A percentile compares a stretch with the other conserved stretches of the same genome.
phyloP scores from a whole-genome alignment of 2,329 filamentous ascomycete species.

The Hirsutella thompsonii region DNA sequence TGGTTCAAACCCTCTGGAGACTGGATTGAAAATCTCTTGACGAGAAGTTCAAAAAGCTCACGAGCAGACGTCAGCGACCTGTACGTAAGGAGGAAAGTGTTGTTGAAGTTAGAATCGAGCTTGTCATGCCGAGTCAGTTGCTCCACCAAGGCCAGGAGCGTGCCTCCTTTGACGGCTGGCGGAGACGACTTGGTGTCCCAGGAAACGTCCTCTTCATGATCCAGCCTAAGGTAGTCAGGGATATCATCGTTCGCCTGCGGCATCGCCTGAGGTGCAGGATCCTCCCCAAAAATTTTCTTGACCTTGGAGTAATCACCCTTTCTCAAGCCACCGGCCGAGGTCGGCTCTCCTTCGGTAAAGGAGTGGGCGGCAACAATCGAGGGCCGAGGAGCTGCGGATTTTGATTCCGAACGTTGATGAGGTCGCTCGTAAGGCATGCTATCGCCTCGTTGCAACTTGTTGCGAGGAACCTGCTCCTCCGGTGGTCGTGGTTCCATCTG shows the following conservation, averaged over 20 bases:
- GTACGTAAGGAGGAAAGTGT: slow-evolving; percentile 94
- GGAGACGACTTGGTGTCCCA: slow-evolving; percentile 75
- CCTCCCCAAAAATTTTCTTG: slow-evolving; percentile 53
- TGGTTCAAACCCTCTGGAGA: slow-evolving; percentile 70
- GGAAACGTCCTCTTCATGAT: slow-evolving; percentile 78
- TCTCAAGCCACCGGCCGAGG: slow-evolving; percentile 37
- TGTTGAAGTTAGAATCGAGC: slow-evolving; percentile 89
- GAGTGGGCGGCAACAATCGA: slow-evolving; percentile 44
- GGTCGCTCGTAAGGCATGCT: slow-evolving; percentile 40
- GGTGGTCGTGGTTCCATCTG: slow-evolving; percentile 26
- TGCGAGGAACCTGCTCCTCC: slow-evolving; percentile 33
- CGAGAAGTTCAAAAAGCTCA: slow-evolving; percentile 85
- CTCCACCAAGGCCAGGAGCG: slow-evolving; percentile 78
- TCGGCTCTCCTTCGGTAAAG: slow-evolving; percentile 47
- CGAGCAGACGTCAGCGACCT: slow-evolving; percentile 83
- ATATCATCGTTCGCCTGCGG: slow-evolving; percentile 55
- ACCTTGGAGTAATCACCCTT: slow-evolving; percentile 52
- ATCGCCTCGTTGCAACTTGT: slow-evolving; percentile 40
- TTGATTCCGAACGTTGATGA: slow-evolving; percentile 46
- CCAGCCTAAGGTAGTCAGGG: slow-evolving; percentile 73
- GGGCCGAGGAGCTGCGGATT: slow-evolving; percentile 29
- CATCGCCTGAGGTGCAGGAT: slow-evolving; percentile 36
- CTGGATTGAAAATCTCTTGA: slow-evolving; percentile 84
- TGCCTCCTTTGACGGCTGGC: slow-evolving; percentile 75
- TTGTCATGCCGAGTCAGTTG: slow-evolving; percentile 94